Evolutionary conservation across 2,329 filamentous ascomycete species (phyloP).

Genomic region (Arthroderma sp.): DNA sequence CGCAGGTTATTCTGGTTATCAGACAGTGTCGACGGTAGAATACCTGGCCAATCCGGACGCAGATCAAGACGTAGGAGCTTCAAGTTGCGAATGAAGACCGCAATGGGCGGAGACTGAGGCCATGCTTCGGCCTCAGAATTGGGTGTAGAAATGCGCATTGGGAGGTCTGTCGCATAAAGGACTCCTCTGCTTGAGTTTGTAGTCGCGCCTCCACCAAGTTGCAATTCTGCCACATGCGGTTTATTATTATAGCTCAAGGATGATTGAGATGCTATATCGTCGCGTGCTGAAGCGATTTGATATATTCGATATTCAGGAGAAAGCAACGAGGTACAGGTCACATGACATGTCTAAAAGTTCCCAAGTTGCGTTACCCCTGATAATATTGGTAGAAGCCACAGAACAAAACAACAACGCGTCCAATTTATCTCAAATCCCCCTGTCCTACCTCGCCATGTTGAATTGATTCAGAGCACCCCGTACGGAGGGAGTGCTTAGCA

Average conservation of each 20-base stretch:
- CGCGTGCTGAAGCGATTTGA: neutral
- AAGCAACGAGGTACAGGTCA: neutral
- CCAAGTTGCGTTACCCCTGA: neutral
- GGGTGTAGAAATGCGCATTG: neutral
- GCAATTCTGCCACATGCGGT: neutral
- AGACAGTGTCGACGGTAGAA: conserved; percentile 59
- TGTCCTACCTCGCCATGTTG: no score
- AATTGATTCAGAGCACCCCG: no score
- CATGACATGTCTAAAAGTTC: no score
- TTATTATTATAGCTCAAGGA: neutral
- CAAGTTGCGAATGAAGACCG: conserved; percentile 70
- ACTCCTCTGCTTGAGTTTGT: neutral
- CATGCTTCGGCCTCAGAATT: conserved; percentile 21
- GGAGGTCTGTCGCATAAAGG: neutral
- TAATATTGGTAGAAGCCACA: neutral
- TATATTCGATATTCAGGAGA: neutral
- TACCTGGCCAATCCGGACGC: conserved; percentile 65
- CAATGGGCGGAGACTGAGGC: conserved; percentile 41
- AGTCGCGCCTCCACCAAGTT: neutral
- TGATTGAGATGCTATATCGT: neutral
- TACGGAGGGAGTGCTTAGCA: no score
- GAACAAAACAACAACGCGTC: neutral
- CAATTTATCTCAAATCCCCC: no score
- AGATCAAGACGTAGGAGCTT: conserved; percentile 69
- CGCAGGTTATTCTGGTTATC: conserved; percentile 63